These are phyloP conservation scores for Jackrogersella minutella DNA, from an alignment of 495 filamentous ascomycete species.

Conservation along the genomic window DNA sequence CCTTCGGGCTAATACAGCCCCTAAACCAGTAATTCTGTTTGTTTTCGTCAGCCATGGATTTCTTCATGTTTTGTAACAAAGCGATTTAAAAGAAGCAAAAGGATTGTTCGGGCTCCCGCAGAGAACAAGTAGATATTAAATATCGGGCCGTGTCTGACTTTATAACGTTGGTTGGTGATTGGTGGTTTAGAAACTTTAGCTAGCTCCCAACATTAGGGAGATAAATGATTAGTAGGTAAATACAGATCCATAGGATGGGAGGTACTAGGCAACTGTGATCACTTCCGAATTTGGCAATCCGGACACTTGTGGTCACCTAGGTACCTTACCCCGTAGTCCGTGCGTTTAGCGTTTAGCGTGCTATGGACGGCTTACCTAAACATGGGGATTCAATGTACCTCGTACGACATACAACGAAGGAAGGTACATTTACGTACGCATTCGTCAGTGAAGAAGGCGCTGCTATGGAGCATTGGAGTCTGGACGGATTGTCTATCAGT, in stretches of 20 bases:
- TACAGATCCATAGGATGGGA: no score
- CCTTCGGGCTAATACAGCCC: conserved; percentile 15
- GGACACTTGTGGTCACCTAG: conserved; percentile 17
- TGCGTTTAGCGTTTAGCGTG: conserved; percentile 2
- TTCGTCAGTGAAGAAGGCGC: conserved; percentile 1
- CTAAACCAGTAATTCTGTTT: not conserved
- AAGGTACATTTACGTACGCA: not conserved
- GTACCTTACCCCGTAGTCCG: not conserved
- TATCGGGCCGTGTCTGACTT: not conserved
- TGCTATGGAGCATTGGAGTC: not conserved
- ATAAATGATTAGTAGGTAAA: no score
- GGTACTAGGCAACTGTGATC: not conserved
- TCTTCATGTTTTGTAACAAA: not conserved
- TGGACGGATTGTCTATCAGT: not conserved
- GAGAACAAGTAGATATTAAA: not conserved
- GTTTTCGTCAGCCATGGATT: not conserved
- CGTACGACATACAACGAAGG: not conserved
- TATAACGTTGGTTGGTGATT: conserved; percentile 1
- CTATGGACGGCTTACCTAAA: conserved; percentile 23
- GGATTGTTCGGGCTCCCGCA: not conserved
- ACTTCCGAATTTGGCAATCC: conserved; percentile 23
- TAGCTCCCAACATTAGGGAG: no score
- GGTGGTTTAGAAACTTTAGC: not conserved
- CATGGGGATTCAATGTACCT: conserved; percentile 1
- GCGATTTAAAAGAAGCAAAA: not conserved